phyloP scores from a whole-genome alignment of 2,329 filamentous ascomycete species.

The Penicillium sp. region DNA sequence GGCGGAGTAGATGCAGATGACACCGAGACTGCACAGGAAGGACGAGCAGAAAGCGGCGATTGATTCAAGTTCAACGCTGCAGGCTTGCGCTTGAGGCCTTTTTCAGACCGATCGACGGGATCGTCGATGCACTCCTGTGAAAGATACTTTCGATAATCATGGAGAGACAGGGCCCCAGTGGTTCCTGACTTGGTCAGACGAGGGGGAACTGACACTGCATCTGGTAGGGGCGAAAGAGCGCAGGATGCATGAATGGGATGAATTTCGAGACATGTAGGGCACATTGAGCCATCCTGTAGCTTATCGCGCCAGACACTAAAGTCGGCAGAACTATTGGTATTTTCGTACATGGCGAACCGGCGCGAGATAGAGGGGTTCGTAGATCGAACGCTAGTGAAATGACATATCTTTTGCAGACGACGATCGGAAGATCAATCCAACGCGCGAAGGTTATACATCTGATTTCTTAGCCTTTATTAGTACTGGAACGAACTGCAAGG shows the following conservation, averaged over 20 bases:
- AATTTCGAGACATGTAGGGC: constrained; percentile 12
- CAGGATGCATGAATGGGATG: constrained; percentile 18
- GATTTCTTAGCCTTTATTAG: constrained; percentile 7
- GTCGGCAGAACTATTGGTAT: constrained; percentile 7
- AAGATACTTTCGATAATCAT: constrained; percentile 36
- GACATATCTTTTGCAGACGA: constrained; percentile 20
- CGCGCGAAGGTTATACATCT: constrained; percentile 15
- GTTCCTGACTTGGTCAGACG: constrained; percentile 17
- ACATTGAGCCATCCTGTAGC: constrained; percentile 18
- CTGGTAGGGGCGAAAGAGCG: constrained; percentile 16
- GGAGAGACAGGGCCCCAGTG: constrained; percentile 30
- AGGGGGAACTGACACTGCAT: constrained; percentile 18
- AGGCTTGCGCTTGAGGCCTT: constrained; percentile 32
- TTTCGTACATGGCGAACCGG: constrained; percentile 5
- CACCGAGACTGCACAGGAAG: constrained; percentile 24
- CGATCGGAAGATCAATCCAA: constrained; percentile 16
- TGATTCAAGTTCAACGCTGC: constrained; percentile 32
- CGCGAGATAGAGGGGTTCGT: constrained; percentile 6
- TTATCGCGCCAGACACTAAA: constrained; percentile 14
- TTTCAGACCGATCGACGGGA: constrained; percentile 26
- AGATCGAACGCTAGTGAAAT: constrained; percentile 15
- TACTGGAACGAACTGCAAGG: constrained; percentile 11
- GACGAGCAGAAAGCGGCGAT: constrained; percentile 9
- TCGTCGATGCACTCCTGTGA: constrained; percentile 25
- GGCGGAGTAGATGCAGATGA: constrained; percentile 33